phyloP scores from a whole-genome alignment of 2,329 filamentous ascomycete species.

The Apiospora phragmitis region DNA sequence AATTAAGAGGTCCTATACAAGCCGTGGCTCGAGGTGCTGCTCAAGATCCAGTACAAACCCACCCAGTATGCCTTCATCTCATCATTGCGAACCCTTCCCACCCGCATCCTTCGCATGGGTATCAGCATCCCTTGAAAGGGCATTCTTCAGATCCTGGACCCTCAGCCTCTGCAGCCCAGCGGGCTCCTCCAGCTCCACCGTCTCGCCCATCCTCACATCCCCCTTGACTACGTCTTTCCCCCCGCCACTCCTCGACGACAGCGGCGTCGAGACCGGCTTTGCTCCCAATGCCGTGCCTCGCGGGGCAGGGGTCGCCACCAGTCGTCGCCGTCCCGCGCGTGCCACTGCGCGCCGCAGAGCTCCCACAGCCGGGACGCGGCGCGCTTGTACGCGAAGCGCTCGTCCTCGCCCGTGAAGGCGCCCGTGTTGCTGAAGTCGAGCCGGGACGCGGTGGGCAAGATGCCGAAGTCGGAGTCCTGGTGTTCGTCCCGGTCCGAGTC shows the following conservation, averaged over 20 bases:
- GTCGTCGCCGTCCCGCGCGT: constrained; percentile 55
- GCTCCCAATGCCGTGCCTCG: constrained; percentile 69
- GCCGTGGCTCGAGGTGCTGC: not conserved
- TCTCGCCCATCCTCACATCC: constrained; percentile 42
- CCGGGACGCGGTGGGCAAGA: constrained; percentile 30
- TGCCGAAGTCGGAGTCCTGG: constrained; percentile 57
- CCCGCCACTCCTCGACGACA: constrained; percentile 19
- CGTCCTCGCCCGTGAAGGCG: constrained; percentile 77
- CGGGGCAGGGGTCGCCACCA: constrained; percentile 71
- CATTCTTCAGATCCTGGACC: constrained; percentile 30
- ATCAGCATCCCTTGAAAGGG: constrained; percentile 11
- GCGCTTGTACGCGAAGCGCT: constrained; percentile 78
- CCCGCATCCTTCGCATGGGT: not conserved
- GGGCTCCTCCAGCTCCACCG: constrained; percentile 43
- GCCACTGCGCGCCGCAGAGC: constrained; percentile 74
- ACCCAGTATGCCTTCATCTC: not conserved
- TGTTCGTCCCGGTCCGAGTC: constrained; percentile 51
- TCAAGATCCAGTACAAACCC: not conserved
- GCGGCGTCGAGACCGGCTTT: constrained; percentile 19
- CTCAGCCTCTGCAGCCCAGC: constrained; percentile 40
- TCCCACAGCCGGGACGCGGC: constrained; percentile 80
- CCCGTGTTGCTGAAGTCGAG: constrained; percentile 69
- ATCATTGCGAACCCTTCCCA: not conserved
- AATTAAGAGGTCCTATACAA: not conserved
- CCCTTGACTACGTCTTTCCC: constrained; percentile 21